Evolutionary conservation across 2,329 filamentous ascomycete species (phyloP), one percentile per base, ranked within the genome.

Genomic region (Monilinia vaccinii-corymbosi): DNA sequence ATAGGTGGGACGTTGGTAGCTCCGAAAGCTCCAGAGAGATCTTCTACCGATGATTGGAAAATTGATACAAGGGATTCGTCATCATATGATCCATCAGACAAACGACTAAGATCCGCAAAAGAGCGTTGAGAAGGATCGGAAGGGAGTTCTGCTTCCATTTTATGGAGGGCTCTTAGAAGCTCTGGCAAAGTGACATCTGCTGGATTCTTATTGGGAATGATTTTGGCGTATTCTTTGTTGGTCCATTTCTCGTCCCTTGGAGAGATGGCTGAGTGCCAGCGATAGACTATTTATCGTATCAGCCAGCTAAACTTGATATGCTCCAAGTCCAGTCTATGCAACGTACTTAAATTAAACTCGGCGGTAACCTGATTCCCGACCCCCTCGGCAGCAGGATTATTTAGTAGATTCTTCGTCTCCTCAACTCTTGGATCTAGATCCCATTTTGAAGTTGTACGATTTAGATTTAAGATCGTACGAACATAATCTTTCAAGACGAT

Each of bases 321-420:
- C 21, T 5, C 10, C 23, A 25, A 28, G 14, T 18, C 5, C 14
- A 47, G 14, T 21, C 2, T 13, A 25, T 28, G 8, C 3, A n/a
- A 51, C 56, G 28, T 31, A 58, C 56, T 86, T 6, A 95, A 79
- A 70, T 93, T 94, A 78, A 95, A 95, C 75, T 95, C 91, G 9
- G 86, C 88, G 0, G 88, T 91, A 6, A 92, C 88, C 65, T 87
- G 84, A 68, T 93, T 95, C 50, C 91, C 91, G 0, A 88, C 82
- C 36, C 88, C 90, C 13, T 56, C 58, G 2, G 60, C 48, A 51
- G 60, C 52, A 21, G 48, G 44, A 1, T 23, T 73, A 36, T 78
- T 77, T 59, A 71, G 68, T 8, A 71, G 50, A 14, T 66, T 10
- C 78, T 85, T 64, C 77, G 79, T 73, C 86, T 87, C 66, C 88